Evolutionary conservation across 2,329 filamentous ascomycete species (phyloP).

Genomic region (Fusarium phyllophilum): DNA sequence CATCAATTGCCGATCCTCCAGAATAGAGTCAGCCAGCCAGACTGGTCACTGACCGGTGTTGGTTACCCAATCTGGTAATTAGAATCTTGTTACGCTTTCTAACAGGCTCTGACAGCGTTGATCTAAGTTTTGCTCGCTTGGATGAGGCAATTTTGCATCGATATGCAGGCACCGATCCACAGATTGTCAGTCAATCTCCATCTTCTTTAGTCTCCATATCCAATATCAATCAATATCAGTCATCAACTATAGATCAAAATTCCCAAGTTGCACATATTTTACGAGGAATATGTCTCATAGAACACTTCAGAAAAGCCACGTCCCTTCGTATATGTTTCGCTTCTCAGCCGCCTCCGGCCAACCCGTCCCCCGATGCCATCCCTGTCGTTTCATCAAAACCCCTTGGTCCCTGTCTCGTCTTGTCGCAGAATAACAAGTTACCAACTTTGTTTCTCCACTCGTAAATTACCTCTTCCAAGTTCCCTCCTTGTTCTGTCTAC

Average conservation of each 20-base stretch:
- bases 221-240: neutral
- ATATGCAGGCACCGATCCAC: conserved; percentile 21
- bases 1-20: conserved; percentile 16
- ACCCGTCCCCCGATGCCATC: conserved; percentile 10
- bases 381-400: conserved; percentile 32
- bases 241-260: neutral
- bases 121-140: neutral
- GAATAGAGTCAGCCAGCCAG: conserved; percentile 20
- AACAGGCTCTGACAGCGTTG: conserved; percentile 2
- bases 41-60: conserved; percentile 14
- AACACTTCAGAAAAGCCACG: neutral
- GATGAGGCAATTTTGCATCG: conserved; percentile 9
- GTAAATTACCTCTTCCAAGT: conserved; percentile 8
- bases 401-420: conserved; percentile 27
- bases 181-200: neutral
- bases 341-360: conserved; percentile 19
- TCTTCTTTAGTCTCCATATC: neutral
- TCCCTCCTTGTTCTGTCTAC: neutral
- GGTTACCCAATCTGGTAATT: conserved; percentile 21
- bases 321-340: conserved; percentile 21
- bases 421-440: conserved; percentile 34
- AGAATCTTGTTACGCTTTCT: neutral
- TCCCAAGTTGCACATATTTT: neutral
- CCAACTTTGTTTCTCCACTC: conserved; percentile 14
- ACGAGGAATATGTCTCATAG: neutral